Evolutionary conservation across 2,329 filamentous ascomycete species (phyloP), one percentile per base, ranked within the genome.

Genomic region (Aschersonia sp.): DNA sequence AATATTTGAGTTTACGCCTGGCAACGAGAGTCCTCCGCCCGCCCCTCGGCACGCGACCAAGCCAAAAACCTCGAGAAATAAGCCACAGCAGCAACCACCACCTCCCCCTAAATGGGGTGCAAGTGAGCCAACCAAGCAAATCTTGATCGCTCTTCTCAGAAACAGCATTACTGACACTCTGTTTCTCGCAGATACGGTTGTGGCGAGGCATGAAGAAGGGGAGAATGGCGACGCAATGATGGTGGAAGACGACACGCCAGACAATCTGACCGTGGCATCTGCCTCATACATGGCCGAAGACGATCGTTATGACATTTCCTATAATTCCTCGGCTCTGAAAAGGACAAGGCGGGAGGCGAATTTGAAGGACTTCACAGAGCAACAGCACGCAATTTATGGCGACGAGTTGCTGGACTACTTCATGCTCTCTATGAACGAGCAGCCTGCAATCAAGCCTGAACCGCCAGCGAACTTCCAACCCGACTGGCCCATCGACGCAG

Each of bases 391-490:
- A 31, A 73, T 94, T 30, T 98, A 95, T 65, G 87, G 88, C 12
- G 92, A 98, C 54, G 86, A 92, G 56, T 75, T 98, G 30, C 73
- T 98, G 37, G 92, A 98, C 64, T 98, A 97, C 67, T 98, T 97
- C 59, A 83, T 97, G 67, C 81, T 90, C 43, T 80, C 85, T 46
- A 83, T 87, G 54, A 84, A 86, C 52, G 83, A 89, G 63, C 81
- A 84, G 50, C 78, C 81, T 22, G 79, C 81, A 58, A 78, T 68
- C 56, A 79, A 72, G 47, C 89, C 88, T 1, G 79, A 87, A 51
- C 89, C 90, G 3, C 92, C 92, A 0, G 71, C 80, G 35, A 84
- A 87, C 60, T 94, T 95, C 57, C 83, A 94, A 59, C 81, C 94
- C 5, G 85, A 98, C 64, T 85, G 87, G 63, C 75, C 83, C n/a